These are phyloP conservation scores for Austroboletus eburneus DNA, from an alignment of 768 basidiomycete species.

Conservation along the genomic window DNA sequence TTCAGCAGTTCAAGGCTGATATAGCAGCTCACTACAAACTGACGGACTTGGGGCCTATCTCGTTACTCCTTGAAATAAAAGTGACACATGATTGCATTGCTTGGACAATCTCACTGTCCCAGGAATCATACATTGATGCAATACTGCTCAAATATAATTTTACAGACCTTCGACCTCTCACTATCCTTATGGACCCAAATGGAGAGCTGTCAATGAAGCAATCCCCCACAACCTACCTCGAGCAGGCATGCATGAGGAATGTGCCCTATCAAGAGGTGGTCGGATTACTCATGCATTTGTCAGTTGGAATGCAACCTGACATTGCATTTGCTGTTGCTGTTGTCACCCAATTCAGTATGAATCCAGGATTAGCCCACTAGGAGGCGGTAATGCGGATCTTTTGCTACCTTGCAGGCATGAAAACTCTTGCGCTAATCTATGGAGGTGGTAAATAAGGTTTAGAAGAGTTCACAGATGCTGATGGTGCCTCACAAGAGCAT, in stretches of 20 bases:
- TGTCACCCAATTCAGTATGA: not conserved
- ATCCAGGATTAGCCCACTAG: not conserved
- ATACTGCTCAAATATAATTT: not conserved
- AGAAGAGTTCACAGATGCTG: not conserved
- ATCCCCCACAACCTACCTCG: not conserved
- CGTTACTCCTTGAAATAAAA: constrained; percentile 1
- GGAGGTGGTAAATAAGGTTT: not conserved
- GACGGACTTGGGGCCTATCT: not conserved
- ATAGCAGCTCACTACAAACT: not conserved
- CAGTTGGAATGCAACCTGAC: not conserved
- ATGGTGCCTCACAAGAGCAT: not conserved
- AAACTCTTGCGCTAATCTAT: not conserved
- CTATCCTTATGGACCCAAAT: not conserved
- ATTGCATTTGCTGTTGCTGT: not conserved
- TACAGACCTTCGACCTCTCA: not conserved
- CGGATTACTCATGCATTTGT: not conserved
- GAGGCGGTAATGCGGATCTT: not conserved
- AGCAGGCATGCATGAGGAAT: not conserved
- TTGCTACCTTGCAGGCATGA: not conserved
- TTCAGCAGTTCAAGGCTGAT: not conserved
- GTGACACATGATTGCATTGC: not conserved
- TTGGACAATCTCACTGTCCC: not conserved
- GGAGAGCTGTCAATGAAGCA: not conserved
- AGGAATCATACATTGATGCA: not conserved
- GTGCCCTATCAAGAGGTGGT: not conserved